Base-by-base conservation (phyloP, 2,329 filamentous ascomycete species). In the Ophiosphaerella korrae region DNA sequence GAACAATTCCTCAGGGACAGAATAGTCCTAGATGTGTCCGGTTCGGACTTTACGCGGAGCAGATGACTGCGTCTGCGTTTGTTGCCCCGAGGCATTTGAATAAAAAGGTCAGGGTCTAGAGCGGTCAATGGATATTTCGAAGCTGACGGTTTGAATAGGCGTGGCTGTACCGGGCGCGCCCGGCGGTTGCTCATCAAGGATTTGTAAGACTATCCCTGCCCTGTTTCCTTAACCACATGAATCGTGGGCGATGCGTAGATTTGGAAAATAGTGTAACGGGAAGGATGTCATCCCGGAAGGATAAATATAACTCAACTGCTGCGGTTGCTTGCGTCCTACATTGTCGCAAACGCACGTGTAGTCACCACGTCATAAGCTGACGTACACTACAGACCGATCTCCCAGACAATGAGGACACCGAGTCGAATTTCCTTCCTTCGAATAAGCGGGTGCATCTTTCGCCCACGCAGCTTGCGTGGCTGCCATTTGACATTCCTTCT, bases 1-100 rank as follows among this genome's bases (percentile, higher is more conserved):
- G 74, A 29, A 76, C 75, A 21, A 73, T 81, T 18, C 78, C 78
- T 7, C 64, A 68, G n/a, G 77, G 77, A 0, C 77, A 79, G 48
- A 81, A 81, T 53, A 71, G 63, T 33, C 70, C 70, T 7, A 57
- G 70, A 45, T 55, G 48, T 36, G 70, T 73, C 43, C 67, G 70
- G 54, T 73, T 70, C 48, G 70, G 70, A 4, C 55, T 73, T 2
- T 73, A 73, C 48, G 68, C 70, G 8, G 70, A 73, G 60, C 70
- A 73, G 57, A 70, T 73, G 68, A 73, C 70, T 14, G 70, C 62
- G 3, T 58, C 67, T 24, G 59, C 68, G 8, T 73, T 73, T 31
- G 63, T 72, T 7, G 70, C 70, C n/a, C 68, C 70, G 21, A 64
- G 70, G 45, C 66, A 73, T 52, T 9, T 70, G 35, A 73, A 73